phyloP scores from a whole-genome alignment of 371 early-diverging fungal species.

The Dichotomocladium elegans region DNA sequence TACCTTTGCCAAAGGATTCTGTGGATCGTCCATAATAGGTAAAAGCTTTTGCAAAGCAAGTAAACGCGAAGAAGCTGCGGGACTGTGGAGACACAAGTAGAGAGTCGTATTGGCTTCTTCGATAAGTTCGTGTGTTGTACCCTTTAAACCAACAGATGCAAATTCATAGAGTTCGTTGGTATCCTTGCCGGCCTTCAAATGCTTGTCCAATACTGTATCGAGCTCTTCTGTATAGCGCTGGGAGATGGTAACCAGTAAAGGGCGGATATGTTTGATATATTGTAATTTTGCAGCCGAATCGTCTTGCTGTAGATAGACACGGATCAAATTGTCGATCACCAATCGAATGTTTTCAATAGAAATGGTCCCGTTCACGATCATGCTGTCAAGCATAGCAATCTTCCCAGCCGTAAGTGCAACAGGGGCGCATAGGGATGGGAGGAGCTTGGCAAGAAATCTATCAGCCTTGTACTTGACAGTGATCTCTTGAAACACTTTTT shows the following conservation, averaged over 20 bases:
- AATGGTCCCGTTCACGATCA: constrained; percentile 38
- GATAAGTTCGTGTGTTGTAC: constrained; percentile 62
- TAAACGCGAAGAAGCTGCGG: constrained; percentile 57
- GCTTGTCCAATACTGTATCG: constrained; percentile 45
- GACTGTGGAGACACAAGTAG: constrained; percentile 68
- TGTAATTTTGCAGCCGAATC: constrained; percentile 18
- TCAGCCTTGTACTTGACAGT: constrained; percentile 53
- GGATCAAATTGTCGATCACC: constrained; percentile 37
- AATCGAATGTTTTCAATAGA: constrained; percentile 39
- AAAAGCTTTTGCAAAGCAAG: constrained; percentile 59
- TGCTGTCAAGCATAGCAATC: constrained; percentile 32
- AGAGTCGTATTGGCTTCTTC: constrained; percentile 68
- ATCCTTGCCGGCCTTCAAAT: constrained; percentile 25
- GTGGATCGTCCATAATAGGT: constrained; percentile 39
- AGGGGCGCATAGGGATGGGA: constrained; percentile 25
- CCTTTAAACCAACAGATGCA: constrained; percentile 54
- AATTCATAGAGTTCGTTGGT: constrained; percentile 54
- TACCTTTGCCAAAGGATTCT: constrained; percentile 27
- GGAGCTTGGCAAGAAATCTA: constrained; percentile 43
- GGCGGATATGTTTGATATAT: constrained; percentile 28
- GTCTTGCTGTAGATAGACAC: constrained; percentile 34
- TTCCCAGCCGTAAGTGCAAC: constrained; percentile 17
- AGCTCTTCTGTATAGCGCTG: constrained; percentile 55
- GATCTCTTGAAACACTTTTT: constrained; percentile 33
- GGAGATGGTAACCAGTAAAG: constrained; percentile 49